Percentiles rank a stretch among this genome's conserved stretches.
Conservation (phyloP, 176 grass and related monocot species). For the Aegilops sharonensis region DNA sequence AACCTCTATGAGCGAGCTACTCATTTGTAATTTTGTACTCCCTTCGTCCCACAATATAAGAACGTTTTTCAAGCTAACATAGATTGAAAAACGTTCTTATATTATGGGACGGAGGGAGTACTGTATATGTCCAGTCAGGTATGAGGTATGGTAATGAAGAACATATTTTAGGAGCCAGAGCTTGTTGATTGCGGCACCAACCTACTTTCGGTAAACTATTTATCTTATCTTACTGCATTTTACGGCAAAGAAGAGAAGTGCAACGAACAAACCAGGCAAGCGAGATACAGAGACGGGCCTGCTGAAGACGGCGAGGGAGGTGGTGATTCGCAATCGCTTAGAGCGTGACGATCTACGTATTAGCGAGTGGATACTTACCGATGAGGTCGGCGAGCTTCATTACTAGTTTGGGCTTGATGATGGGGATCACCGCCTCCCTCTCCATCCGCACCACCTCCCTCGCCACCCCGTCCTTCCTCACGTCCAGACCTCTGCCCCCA, state of each 20-base stretch:
- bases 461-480: slow-evolving; percentile 37
- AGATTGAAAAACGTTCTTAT: too few relatives aligned
- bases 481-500: slow-evolving; percentile 18
- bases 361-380: slow-evolving; percentile 44
- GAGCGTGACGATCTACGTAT: neutral
- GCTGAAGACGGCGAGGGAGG: neutral
- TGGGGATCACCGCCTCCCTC: slow-evolving; percentile 72
- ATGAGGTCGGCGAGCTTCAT: slow-evolving; percentile 80
- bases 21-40: neutral
- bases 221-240: neutral
- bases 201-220: too few relatives aligned
- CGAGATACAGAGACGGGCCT: neutral
- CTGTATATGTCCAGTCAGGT: too few relatives aligned
- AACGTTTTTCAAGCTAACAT: too few relatives aligned
- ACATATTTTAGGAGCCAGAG: neutral
- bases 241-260: neutral
- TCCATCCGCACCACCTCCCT: slow-evolving; percentile 70
- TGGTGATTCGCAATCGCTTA: neutral
- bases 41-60: too few relatives aligned
- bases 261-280: neutral
- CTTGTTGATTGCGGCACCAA: neutral
- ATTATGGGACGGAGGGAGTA: too few relatives aligned
- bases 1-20: neutral
- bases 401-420: slow-evolving; percentile 79
- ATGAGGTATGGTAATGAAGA: neutral